These are phyloP conservation scores for Magnolia sinica DNA, from an alignment of 164 flowering plant genomes.

Conservation along the genomic window DNA sequence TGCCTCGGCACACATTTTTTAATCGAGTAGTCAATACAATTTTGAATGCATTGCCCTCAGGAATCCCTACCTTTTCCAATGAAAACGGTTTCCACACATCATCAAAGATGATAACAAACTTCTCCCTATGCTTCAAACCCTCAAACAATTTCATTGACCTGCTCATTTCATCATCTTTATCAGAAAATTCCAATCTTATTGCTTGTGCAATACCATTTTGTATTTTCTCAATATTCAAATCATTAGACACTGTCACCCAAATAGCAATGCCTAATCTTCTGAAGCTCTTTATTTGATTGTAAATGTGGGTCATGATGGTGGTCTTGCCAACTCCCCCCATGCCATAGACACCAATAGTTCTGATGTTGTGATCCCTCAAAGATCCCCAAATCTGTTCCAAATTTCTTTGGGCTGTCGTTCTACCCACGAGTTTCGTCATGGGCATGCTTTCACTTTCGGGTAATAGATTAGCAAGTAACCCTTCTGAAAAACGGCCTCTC, in stretches of 20 bases:
- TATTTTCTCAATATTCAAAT: neutral
- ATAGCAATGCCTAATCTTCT: neutral
- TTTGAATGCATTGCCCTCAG: slow-evolving; percentile 8
- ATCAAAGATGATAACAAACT: slow-evolving; percentile 11
- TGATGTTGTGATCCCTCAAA: neutral
- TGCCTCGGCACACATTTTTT: neutral
- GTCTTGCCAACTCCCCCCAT: slow-evolving; percentile 24
- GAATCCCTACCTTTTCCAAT: slow-evolving; percentile 11
- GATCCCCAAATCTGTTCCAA: neutral
- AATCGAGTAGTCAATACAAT: slow-evolving; percentile 7
- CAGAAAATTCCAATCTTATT: neutral
- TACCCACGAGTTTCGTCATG: neutral
- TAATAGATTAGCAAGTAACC: neutral
- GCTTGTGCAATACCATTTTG: neutral
- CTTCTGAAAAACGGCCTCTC: slow-evolving; percentile 9
- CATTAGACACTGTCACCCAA: slow-evolving; percentile 10
- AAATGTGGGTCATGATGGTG: slow-evolving; percentile 13
- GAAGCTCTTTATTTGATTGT: neutral
- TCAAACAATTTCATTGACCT: neutral
- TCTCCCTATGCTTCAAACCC: slow-evolving; percentile 4
- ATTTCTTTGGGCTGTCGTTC: neutral
- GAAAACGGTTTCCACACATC: slow-evolving; percentile 9
- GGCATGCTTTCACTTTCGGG: neutral
- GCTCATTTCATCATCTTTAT: neutral
- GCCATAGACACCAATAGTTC: slow-evolving; percentile 15